A percentile compares a stretch with the other conserved stretches of the same genome.
These are phyloP conservation scores for Saccharata proteae DNA, from an alignment of 2,329 filamentous ascomycete genomes.

Conservation along the genomic window DNA sequence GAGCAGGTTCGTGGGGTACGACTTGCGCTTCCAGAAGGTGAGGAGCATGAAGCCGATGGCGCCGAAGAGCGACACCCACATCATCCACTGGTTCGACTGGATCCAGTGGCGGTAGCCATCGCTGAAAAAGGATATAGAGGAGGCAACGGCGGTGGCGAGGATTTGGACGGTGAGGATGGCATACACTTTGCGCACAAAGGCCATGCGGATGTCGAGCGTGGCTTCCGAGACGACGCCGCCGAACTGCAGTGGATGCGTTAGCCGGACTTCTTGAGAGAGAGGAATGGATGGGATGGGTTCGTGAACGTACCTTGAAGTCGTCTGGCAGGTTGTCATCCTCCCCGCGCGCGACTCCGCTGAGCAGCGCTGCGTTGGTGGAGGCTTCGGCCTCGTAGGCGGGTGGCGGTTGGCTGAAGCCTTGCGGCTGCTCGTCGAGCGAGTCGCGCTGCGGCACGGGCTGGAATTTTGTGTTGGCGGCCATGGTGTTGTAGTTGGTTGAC, in stretches of 20 bases:
- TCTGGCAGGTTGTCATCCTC: slow-evolving; percentile 89
- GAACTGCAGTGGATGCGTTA: slow-evolving; percentile 44
- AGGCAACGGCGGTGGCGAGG: slow-evolving; percentile 68
- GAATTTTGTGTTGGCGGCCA: slow-evolving; percentile 57
- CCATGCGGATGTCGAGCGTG: slow-evolving; percentile 89
- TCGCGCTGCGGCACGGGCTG: slow-evolving; percentile 73
- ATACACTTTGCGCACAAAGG: slow-evolving; percentile 96
- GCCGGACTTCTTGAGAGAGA: not conserved
- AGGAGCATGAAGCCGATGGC: slow-evolving; percentile 74
- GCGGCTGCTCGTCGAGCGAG: slow-evolving; percentile 56
- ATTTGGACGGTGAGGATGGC: slow-evolving; percentile 93
- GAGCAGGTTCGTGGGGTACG: slow-evolving; percentile 85
- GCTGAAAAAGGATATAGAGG: slow-evolving; percentile 78
- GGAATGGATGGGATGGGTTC: not conserved
- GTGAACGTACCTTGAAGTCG: slow-evolving; percentile 83
- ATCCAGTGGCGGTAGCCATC: slow-evolving; percentile 73
- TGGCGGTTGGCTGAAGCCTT: slow-evolving; percentile 58
- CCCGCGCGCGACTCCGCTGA: slow-evolving; percentile 53
- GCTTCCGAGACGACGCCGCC: slow-evolving; percentile 88
- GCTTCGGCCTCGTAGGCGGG: slow-evolving; percentile 62
- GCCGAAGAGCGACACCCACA: slow-evolving; percentile 78
- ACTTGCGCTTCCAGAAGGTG: slow-evolving; percentile 93
- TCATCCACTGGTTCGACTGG: slow-evolving; percentile 67
- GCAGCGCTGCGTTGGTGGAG: slow-evolving; percentile 44
- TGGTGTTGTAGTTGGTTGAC: slow-evolving; percentile 6